Conservation (phyloP, 2,329 filamentous ascomycete species). For the Didymella glomerata region DNA sequence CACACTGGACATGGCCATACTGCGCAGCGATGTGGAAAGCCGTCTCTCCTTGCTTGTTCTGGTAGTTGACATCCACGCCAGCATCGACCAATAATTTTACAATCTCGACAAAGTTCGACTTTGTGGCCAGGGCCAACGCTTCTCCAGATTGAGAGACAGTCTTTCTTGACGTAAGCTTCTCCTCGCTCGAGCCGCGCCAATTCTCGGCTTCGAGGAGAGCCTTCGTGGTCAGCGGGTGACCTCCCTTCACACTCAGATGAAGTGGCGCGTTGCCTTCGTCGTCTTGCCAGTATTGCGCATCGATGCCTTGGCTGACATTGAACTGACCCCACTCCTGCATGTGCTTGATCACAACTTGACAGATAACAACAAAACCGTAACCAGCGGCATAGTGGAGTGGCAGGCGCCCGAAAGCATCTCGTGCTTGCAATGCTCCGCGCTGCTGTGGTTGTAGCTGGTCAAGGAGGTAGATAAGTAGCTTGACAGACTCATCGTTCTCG, state of each 20-base stretch:
- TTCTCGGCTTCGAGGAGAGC: slow-evolving; percentile 82
- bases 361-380: slow-evolving; percentile 92
- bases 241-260: slow-evolving; percentile 90
- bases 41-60: slow-evolving; percentile 88
- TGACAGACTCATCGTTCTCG: slow-evolving; percentile 78
- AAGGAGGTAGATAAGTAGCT: slow-evolving; percentile 70
- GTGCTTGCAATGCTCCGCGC: slow-evolving; percentile 69
- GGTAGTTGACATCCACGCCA: slow-evolving; percentile 92
- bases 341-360: slow-evolving; percentile 82
- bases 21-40: slow-evolving; percentile 91
- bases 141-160: slow-evolving; percentile 82
- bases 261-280: slow-evolving; percentile 88
- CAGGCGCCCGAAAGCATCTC: slow-evolving; percentile 81
- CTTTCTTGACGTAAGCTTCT: slow-evolving; percentile 71
- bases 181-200: slow-evolving; percentile 71
- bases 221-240: slow-evolving; percentile 85
- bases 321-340: slow-evolving; percentile 93
- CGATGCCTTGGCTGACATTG: slow-evolving; percentile 83
- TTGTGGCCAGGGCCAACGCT: slow-evolving; percentile 86
- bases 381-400: slow-evolving; percentile 94
- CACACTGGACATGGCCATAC: slow-evolving; percentile 84
- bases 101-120: slow-evolving; percentile 84
- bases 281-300: slow-evolving; percentile 89
- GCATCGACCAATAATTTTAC: slow-evolving; percentile 88
- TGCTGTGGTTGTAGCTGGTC: slow-evolving; percentile 74